Percentiles rank a stretch among this genome's conserved stretches.
Conservation (phyloP, 768 basidiomycete genomes). For the Suillus fuscotomentosus region DNA sequence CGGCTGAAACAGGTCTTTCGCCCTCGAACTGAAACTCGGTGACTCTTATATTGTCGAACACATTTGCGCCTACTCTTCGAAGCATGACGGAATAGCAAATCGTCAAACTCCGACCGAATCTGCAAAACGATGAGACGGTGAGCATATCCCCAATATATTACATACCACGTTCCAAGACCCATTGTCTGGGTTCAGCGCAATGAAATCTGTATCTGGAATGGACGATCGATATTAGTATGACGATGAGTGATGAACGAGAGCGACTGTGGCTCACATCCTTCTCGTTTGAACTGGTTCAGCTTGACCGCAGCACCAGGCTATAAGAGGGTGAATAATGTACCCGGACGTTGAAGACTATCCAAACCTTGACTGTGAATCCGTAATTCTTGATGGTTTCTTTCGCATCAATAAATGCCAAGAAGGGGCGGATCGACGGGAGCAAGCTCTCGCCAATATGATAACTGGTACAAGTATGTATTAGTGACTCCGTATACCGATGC, state of each 20-base stretch:
- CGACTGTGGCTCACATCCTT: conserved; percentile 47
- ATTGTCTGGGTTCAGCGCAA: conserved; percentile 52
- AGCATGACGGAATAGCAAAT: conserved; percentile 55
- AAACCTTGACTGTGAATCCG: conserved; percentile 51
- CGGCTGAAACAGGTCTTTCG: conserved; percentile 23
- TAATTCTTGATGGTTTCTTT: conserved; percentile 48
- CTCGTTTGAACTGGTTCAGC: conserved; percentile 62
- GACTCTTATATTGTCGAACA: conserved; percentile 56
- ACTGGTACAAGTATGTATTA: conserved; percentile 20
- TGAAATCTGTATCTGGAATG: conserved; percentile 55
- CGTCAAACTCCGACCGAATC: conserved; percentile 63
- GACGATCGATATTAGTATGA: not conserved
- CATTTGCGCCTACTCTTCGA: conserved; percentile 49
- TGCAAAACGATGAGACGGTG: conserved; percentile 15
- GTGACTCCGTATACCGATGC: not conserved
- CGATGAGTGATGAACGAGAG: not conserved
- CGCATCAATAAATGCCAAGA: conserved; percentile 56
- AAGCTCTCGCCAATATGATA: conserved; percentile 62
- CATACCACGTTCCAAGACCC: conserved; percentile 62
- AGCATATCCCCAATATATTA: conserved; percentile 3
- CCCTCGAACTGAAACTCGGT: conserved; percentile 31
- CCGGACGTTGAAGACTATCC: not conserved
- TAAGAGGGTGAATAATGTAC: not conserved
- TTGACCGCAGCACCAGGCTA: conserved; percentile 67
- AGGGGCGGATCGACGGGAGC: conserved; percentile 59